A percentile compares a stretch with the other conserved stretches of the same genome.
Evolutionary conservation across 2,329 filamentous ascomycete species (phyloP).

Genomic region (Aspergillus ibericus): DNA sequence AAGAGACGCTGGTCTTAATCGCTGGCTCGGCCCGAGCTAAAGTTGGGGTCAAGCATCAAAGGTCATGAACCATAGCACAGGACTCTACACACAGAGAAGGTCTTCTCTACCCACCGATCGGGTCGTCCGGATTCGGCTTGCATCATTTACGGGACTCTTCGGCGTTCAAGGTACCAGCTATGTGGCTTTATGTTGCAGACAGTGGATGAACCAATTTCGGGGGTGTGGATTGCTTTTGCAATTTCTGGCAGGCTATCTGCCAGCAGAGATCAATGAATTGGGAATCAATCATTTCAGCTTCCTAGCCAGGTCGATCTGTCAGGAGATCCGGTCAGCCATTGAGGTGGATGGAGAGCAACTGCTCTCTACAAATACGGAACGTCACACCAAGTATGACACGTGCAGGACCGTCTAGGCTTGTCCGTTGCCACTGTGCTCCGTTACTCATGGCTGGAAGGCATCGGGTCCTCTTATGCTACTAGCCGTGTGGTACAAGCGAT

Average conservation of each 20-base stretch:
- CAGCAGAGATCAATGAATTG: too few species aligned
- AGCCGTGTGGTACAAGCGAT: not conserved
- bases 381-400: not conserved
- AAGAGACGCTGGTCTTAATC: not conserved
- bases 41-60: not conserved
- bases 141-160: too few species aligned
- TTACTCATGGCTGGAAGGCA: not conserved
- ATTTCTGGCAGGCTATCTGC: too few species aligned
- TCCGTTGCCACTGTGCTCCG: not conserved
- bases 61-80: not conserved
- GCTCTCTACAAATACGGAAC: too few species aligned
- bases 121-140: not conserved
- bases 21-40: not conserved
- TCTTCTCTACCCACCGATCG: not conserved
- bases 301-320: too few species aligned
- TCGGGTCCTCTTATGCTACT: not conserved
- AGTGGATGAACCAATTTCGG: too few species aligned
- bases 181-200: too few species aligned
- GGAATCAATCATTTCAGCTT: too few species aligned
- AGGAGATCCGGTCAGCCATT: too few species aligned
- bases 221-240: too few species aligned
- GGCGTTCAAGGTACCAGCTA: too few species aligned
- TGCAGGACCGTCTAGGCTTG: not conserved
- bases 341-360: too few species aligned
- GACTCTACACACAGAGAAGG: not conserved